Conservation (phyloP, 371 early-diverging fungal genomes). For the Apophysomyces variabilis region DNA sequence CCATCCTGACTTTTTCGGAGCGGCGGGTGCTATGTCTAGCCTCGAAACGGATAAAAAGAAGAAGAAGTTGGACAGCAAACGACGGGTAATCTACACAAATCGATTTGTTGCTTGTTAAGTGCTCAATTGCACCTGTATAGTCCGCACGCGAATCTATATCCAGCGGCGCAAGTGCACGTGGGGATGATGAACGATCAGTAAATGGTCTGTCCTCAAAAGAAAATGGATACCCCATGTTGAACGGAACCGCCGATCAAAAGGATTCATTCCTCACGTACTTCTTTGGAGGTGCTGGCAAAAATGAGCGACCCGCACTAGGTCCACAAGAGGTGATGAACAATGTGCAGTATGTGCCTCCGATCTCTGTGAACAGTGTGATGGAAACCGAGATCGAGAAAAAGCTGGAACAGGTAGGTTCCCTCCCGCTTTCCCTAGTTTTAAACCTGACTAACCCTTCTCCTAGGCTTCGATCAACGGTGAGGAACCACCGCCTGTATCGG, state of each 20-base stretch:
- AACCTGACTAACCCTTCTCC: neutral
- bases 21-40: conserved; percentile 70
- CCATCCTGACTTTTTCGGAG: conserved; percentile 91
- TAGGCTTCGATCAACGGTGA: conserved; percentile 22
- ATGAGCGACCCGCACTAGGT: conserved; percentile 39
- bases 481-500: conserved; percentile 33
- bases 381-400: conserved; percentile 49
- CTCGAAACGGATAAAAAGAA: conserved; percentile 40
- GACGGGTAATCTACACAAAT: conserved; percentile 4
- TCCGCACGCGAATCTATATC: conserved; percentile 8
- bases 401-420: conserved; percentile 26
- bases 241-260: conserved; percentile 16
- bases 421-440: conserved; percentile 9
- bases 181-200: conserved; percentile 3
- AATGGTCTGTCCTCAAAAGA: neutral
- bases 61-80: conserved; percentile 10
- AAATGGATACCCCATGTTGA: conserved; percentile 8
- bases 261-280: conserved; percentile 80
- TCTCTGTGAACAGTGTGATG: conserved; percentile 37
- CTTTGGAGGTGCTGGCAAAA: conserved; percentile 67
- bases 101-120: neutral
- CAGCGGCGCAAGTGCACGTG: neutral
- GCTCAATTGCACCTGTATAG: neutral
- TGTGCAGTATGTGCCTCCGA: conserved; percentile 36
- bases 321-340: conserved; percentile 41